Evolutionary conservation across 2,329 filamentous ascomycete genomes (phyloP), one percentile per base, ranked within the genome.

Genomic region (Akanthomyces uredinophilus): DNA sequence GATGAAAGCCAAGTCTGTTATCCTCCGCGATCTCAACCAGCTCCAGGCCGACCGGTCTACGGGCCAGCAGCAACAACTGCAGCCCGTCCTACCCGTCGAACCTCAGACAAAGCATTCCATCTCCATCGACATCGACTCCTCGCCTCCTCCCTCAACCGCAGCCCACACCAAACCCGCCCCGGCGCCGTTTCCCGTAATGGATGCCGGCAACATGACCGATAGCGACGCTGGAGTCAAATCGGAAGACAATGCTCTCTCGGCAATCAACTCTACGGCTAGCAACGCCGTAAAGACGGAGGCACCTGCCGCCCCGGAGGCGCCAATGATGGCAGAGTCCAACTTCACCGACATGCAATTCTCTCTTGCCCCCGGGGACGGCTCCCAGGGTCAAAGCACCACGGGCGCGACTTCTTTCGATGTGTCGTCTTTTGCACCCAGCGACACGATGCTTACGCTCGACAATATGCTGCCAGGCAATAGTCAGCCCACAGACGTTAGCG

Each of bases 261-360:
- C 29, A 16, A 60, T 61, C 13, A 58, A 20, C 46, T 52, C 29
- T 24, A 20, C 41, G 14, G 6, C 14, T 39, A 47, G 43, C 3
- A 54, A 50, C 7, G 29, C 18, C 44, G 27, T 49, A 16, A 41
- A 49, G 32, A 63, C 63, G 27, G 66, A 66, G 10, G 60, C 66
- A 16, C 10, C 67, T 5, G 64, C 37, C 2, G 60, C 60, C 5
- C 46, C 53, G 6, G 60, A 62, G n/a, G 52, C 60, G n/a, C 54
- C 60, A 20, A 62, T 57, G 22, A 59, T 68, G 53, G 54, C 67
- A 20, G 70, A 73, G 52, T 70, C 76, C n/a, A 79, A 79, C 64
- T 85, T 84, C 66, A 84, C 83, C 16, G 76, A 84, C 65, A 84
- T 84, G 81, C 77, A 81, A 41, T 85, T 85, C 65, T 78, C 80